A percentile compares a stretch with the other conserved stretches of the same genome.
Evolutionary conservation across 2,329 filamentous ascomycete genomes (phyloP).

Genomic region (Nigrospora osmanthi): DNA sequence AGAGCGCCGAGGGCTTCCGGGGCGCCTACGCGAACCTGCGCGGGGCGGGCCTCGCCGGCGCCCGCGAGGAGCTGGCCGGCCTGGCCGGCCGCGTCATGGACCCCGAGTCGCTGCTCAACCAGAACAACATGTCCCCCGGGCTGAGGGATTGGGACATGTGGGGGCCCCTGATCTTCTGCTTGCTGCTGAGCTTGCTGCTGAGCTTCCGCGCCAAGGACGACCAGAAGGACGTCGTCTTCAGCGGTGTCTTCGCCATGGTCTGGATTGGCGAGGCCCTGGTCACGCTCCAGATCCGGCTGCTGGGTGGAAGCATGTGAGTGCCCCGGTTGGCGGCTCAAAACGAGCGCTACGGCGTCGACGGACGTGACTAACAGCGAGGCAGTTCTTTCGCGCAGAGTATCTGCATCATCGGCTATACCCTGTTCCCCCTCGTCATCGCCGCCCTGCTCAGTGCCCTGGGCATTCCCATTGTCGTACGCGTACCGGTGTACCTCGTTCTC

Average conservation of each 20-base stretch:
- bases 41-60: conserved; percentile 49
- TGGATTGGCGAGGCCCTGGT: conserved; percentile 97
- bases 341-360: no score
- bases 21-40: conserved; percentile 56
- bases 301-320: conserved; percentile 93
- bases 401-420: conserved; percentile 96
- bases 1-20: conserved; percentile 43
- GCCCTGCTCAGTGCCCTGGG: conserved; percentile 78
- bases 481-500: conserved; percentile 84
- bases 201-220: conserved; percentile 72
- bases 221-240: conserved; percentile 86
- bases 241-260: conserved; percentile 90
- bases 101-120: conserved; percentile 49
- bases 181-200: conserved; percentile 79
- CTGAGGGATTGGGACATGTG: conserved; percentile 96
- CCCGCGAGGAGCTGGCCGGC: conserved; percentile 53
- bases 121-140: conserved; percentile 77
- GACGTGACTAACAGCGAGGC: conserved; percentile 1
- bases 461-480: conserved; percentile 71
- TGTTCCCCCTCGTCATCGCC: conserved; percentile 94
- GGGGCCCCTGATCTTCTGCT: conserved; percentile 91
- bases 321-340: no score
- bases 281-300: conserved; percentile 92
- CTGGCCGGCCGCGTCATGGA: conserved; percentile 56
- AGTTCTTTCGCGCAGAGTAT: conserved; percentile 97